Conservation (phyloP, 1,284 basidiomycete species). For the Coniferiporia sulphurascens region DNA sequence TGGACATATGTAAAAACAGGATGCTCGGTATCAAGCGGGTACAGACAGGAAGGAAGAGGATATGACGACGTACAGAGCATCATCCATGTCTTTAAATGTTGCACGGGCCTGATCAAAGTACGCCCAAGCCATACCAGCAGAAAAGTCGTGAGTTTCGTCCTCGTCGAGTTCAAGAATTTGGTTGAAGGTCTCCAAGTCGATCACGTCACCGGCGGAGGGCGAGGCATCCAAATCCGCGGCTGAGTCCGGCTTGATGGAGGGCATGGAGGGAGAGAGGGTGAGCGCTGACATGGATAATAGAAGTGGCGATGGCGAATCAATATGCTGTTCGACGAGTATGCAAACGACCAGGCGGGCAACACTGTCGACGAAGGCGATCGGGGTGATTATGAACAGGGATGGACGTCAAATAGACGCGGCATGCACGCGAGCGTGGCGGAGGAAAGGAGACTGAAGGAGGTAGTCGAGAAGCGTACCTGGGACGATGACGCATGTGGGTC, state of each 20-base stretch:
- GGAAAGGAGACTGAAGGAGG: not conserved
- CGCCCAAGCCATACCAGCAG: constrained; percentile 68
- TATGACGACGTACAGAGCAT: constrained; percentile 57
- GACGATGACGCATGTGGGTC: constrained; percentile 1
- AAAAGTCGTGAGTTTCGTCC: constrained; percentile 75
- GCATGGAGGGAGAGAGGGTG: constrained; percentile 9
- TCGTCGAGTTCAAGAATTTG: constrained; percentile 93
- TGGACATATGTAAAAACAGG: constrained; percentile 18
- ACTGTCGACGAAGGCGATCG: not conserved
- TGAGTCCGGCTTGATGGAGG: constrained; percentile 4
- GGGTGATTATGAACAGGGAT: not conserved
- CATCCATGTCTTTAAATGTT: constrained; percentile 79
- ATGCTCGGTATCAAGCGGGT: constrained; percentile 14
- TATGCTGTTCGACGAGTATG: not conserved
- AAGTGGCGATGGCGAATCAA: not conserved
- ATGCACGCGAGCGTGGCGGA: not conserved
- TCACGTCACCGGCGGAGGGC: constrained; percentile 28
- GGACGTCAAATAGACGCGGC: not conserved
- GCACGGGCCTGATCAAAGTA: constrained; percentile 76
- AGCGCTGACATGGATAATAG: constrained; percentile 7
- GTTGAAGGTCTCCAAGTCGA: constrained; percentile 76
- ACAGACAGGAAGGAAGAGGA: constrained; percentile 12
- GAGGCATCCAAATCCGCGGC: constrained; percentile 1
- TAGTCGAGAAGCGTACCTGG: constrained; percentile 13
- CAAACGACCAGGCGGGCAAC: not conserved